Percentiles rank a stretch among this genome's conserved stretches.
Evolutionary conservation across 1,284 basidiomycete genomes (phyloP).

Genomic region (Tylopilus orsonianus): DNA sequence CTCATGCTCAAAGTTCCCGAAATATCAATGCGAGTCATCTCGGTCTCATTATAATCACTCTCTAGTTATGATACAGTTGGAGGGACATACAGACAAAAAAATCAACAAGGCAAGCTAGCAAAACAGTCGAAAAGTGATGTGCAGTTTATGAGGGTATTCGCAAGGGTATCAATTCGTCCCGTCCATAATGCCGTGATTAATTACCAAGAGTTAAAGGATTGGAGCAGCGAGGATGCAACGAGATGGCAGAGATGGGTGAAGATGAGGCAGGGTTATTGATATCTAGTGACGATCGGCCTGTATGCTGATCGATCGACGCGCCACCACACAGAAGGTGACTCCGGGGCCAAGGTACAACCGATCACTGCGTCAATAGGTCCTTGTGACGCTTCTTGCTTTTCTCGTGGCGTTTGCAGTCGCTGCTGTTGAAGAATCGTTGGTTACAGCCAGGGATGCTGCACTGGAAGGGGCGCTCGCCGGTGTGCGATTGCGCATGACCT

Average conservation of each 20-base stretch:
- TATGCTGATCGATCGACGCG: constrained; percentile 26
- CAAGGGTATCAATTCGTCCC: constrained; percentile 23
- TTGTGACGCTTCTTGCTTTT: constrained; percentile 35
- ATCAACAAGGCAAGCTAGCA: constrained; percentile 1
- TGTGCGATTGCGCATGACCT: constrained; percentile 35
- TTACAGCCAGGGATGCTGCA: constrained; percentile 28
- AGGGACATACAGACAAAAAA: background rate
- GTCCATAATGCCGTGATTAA: constrained; percentile 6
- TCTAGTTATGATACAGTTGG: constrained; percentile 22
- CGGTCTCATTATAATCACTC: background rate
- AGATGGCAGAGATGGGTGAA: constrained; percentile 3
- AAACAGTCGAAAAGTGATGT: constrained; percentile 11
- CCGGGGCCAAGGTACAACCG: background rate
- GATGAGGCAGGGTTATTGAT: constrained; percentile 2
- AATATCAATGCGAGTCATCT: background rate
- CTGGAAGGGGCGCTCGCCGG: constrained; percentile 27
- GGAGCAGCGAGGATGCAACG: constrained; percentile 2
- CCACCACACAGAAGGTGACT: background rate
- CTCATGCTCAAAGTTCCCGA: background rate
- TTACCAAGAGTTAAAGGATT: background rate
- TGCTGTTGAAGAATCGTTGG: constrained; percentile 35
- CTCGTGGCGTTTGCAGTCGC: constrained; percentile 36
- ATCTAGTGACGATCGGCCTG: constrained; percentile 4
- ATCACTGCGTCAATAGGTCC: constrained; percentile 19
- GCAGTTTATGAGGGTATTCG: constrained; percentile 22